These are phyloP conservation scores for Metschnikowia lachancei DNA, from an alignment of 805 yeast species.

Conservation along the genomic window DNA sequence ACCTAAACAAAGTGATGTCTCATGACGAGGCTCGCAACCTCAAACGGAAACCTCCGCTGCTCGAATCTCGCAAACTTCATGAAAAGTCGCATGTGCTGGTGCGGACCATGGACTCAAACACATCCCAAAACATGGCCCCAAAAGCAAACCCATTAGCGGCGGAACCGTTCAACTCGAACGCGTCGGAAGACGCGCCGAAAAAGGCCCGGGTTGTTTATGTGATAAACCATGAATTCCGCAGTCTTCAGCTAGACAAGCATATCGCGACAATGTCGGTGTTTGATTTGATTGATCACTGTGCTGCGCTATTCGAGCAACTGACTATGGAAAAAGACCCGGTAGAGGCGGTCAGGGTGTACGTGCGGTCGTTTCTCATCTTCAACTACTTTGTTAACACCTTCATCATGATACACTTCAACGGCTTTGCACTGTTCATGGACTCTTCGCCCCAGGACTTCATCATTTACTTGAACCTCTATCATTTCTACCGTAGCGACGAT, in stretches of 20 bases:
- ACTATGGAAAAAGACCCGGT: conserved; percentile 8
- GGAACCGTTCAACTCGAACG: too few species aligned
- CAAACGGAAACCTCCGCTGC: not conserved
- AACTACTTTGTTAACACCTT: conserved; percentile 43
- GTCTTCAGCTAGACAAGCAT: conserved; percentile 33
- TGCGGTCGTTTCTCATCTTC: conserved; percentile 40
- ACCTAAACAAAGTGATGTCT: not conserved
- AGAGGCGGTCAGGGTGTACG: conserved; percentile 26
- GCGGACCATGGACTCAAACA: too few species aligned
- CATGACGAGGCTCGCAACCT: not conserved
- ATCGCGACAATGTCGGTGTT: conserved; percentile 35
- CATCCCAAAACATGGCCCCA: not conserved
- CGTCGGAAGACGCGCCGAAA: too few species aligned
- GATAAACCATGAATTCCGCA: conserved; percentile 35
- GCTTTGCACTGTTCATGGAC: conserved; percentile 40
- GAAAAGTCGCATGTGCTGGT: too few species aligned
- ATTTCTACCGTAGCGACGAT: conserved; percentile 36
- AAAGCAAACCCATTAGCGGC: not conserved
- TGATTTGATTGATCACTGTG: conserved; percentile 43
- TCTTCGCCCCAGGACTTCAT: conserved; percentile 38
- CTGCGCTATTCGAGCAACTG: conserved; percentile 35
- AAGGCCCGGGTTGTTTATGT: conserved; percentile 3
- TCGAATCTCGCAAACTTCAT: not conserved
- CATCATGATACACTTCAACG: conserved; percentile 42
- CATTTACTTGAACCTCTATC: conserved; percentile 41